phyloP scores from a whole-genome alignment of 257 asterid species.

The Nicotiana benthamiana region DNA sequence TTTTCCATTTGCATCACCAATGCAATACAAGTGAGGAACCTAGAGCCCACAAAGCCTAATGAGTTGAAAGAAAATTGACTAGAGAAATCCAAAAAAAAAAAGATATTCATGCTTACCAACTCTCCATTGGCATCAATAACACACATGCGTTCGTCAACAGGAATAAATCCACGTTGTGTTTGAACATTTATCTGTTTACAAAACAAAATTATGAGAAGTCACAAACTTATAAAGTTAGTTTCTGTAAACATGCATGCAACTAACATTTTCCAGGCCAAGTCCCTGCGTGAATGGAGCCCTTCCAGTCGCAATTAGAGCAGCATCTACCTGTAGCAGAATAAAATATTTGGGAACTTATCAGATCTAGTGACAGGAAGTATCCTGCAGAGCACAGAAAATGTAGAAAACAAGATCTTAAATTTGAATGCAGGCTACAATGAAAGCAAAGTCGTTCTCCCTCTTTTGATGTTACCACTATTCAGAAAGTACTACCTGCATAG shows the following conservation, averaged over 20 bases:
- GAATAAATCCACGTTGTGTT: conserved; percentile 91
- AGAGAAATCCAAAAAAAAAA: conserved; percentile 5
- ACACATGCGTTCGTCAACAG: conserved; percentile 92
- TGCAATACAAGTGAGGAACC: conserved; percentile 97
- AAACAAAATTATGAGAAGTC: conserved; percentile 12
- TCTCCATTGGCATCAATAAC: conserved; percentile 82
- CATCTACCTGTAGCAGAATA: conserved; percentile 68
- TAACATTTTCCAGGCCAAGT: conserved; percentile 92
- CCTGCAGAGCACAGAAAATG: background rate
- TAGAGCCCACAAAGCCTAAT: conserved; percentile 18
- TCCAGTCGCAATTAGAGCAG: conserved; percentile 97
- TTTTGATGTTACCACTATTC: background rate
- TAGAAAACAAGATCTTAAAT: background rate
- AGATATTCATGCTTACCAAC: conserved; percentile 44
- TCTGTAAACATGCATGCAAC: conserved; percentile 21
- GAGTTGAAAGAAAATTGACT: conserved; percentile 10
- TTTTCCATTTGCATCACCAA: conserved; percentile 99
- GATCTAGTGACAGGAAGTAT: background rate
- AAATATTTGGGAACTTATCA: background rate
- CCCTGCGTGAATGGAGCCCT: conserved; percentile 95
- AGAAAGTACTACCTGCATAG: background rate
- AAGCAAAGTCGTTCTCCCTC: background rate
- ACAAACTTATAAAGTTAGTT: conserved; percentile 6
- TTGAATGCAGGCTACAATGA: background rate
- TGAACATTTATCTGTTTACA: conserved; percentile 63